phyloP scores from a whole-genome alignment of 192 early-diverging fungal species.

The Lobosporangium transversale region DNA sequence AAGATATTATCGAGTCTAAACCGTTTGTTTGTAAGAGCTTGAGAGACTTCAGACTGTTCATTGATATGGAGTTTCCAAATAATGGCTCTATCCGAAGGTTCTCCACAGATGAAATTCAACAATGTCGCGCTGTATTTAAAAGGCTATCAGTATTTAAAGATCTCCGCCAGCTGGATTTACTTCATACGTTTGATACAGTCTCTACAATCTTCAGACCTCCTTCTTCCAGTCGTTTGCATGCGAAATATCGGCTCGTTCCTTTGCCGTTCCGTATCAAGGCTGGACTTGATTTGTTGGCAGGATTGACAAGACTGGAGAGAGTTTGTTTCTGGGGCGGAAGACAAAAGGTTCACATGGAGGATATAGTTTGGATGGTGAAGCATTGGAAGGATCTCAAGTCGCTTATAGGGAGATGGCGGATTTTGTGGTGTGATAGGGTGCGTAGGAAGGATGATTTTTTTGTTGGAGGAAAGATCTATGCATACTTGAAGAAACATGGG shows the following conservation, averaged over 20 bases:
- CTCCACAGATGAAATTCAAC: background rate
- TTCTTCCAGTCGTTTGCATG: too few species aligned
- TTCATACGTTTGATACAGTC: background rate
- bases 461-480: background rate
- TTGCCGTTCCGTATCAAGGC: constrained; percentile 8
- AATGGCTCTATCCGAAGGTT: background rate
- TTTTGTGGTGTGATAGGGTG: background rate
- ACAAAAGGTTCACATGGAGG: background rate
- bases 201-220: background rate
- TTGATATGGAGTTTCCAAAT: constrained; percentile 14
- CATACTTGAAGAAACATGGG: background rate
- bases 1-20: background rate
- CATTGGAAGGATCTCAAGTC: constrained; percentile 1
- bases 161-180: background rate
- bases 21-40: constrained; percentile 18
- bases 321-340: constrained; percentile 12
- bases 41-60: background rate
- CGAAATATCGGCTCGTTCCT: background rate
- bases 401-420: background rate
- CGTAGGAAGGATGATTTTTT: background rate
- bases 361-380: constrained; percentile 10
- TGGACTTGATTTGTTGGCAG: constrained; percentile 1
- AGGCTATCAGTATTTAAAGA: background rate
- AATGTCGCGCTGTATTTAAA: constrained; percentile 3
- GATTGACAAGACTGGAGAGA: background rate